These are phyloP conservation scores for Xylaria sp. DNA, from an alignment of 2,329 filamentous ascomycete species.

Conservation along the genomic window DNA sequence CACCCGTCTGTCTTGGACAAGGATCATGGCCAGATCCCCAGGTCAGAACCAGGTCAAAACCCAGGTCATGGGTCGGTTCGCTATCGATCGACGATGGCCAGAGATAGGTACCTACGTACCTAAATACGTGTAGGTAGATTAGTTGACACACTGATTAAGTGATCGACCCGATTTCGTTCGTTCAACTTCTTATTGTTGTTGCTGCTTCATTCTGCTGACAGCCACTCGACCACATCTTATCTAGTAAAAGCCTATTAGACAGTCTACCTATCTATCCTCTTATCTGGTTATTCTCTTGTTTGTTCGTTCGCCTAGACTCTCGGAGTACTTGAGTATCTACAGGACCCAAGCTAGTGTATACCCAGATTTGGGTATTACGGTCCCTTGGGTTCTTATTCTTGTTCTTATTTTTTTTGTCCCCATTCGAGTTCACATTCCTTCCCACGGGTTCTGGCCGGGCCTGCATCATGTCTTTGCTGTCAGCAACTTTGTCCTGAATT, in stretches of 20 bases:
- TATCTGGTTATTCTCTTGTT: neutral
- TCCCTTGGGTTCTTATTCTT: conserved; percentile 12
- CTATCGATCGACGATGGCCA: conserved; percentile 21
- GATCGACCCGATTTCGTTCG: neutral
- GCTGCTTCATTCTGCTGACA: neutral
- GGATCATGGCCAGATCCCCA: conserved; percentile 18
- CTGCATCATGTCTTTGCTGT: conserved; percentile 12
- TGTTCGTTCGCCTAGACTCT: conserved; percentile 9
- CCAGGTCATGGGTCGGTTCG: conserved; percentile 14
- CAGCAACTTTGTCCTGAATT: conserved; percentile 14
- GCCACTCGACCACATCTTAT: conserved; percentile 14
- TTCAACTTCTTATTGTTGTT: no score
- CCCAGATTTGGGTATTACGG: conserved; percentile 1
- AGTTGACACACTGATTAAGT: conserved; percentile 11
- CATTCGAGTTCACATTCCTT: conserved; percentile 19
- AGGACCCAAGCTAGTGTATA: neutral
- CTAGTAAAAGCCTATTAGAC: conserved; percentile 11
- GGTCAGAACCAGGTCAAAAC: neutral
- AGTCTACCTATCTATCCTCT: neutral
- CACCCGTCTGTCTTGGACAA: conserved; percentile 10
- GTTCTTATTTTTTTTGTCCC: conserved; percentile 3
- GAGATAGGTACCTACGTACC: neutral
- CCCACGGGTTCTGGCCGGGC: conserved; percentile 17
- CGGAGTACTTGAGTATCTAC: neutral
- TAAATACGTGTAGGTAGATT: conserved; percentile 10